These are phyloP conservation scores for Colletotrichum siamense DNA, from an alignment of 2,329 filamentous ascomycete genomes.

Conservation along the genomic window DNA sequence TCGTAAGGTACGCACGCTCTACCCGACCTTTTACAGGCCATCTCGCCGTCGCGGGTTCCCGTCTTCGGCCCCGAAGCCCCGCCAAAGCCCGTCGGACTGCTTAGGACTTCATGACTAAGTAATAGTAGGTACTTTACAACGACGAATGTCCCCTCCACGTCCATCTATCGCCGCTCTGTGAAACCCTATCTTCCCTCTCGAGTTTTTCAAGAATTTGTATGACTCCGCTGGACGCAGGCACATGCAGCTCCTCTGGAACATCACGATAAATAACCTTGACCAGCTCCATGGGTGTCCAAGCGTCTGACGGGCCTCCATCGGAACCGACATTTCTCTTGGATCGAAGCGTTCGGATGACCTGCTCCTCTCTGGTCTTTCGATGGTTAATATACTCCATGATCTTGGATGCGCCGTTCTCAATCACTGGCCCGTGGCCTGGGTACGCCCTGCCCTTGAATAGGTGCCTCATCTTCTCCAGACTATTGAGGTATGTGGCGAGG, in stretches of 20 bases:
- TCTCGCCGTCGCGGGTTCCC: not conserved
- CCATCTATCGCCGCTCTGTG: constrained; percentile 44
- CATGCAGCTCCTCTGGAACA: constrained; percentile 76
- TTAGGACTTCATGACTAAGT: no score
- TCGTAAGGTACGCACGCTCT: not conserved
- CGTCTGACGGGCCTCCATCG: constrained; percentile 29
- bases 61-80: not conserved
- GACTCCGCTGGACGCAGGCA: constrained; percentile 78
- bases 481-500: constrained; percentile 70
- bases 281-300: constrained; percentile 78
- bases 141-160: constrained; percentile 46
- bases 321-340: constrained; percentile 27
- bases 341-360: constrained; percentile 72
- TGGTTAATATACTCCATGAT: constrained; percentile 86
- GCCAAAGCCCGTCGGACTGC: not conserved
- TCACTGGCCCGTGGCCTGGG: constrained; percentile 84
- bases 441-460: constrained; percentile 76
- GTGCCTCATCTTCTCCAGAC: constrained; percentile 71
- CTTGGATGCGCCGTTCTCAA: constrained; percentile 74
- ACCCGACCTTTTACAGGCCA: not conserved
- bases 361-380: constrained; percentile 77
- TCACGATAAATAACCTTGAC: constrained; percentile 88
- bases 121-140: constrained; percentile 33
- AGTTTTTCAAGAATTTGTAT: constrained; percentile 83
- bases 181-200: constrained; percentile 72